These are phyloP conservation scores for Fusarium nisikadoi DNA, from an alignment of 2,329 filamentous ascomycete species.

Conservation along the genomic window DNA sequence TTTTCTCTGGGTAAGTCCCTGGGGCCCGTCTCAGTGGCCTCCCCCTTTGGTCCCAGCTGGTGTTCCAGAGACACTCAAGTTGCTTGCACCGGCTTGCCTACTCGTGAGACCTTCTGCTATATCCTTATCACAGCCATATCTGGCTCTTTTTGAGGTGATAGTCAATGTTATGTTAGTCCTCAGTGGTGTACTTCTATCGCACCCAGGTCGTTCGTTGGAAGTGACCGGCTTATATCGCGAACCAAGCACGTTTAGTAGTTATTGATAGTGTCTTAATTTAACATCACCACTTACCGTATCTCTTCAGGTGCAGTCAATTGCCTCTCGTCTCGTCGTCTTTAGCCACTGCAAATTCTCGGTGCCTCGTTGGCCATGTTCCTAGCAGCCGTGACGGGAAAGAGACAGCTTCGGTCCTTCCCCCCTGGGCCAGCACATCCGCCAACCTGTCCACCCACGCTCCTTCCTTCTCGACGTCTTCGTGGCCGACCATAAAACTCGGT, in stretches of 20 bases:
- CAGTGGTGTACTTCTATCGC: background rate
- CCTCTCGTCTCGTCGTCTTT: background rate
- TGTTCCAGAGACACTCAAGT: background rate
- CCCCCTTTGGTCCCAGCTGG: background rate
- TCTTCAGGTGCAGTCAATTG: background rate
- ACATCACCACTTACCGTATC: background rate
- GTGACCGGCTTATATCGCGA: too few relatives aligned
- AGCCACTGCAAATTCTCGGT: background rate
- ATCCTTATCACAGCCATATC: background rate
- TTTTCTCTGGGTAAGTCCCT: background rate
- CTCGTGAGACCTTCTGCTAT: too few relatives aligned
- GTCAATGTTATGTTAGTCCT: background rate
- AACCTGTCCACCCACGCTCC: background rate
- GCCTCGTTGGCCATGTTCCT: background rate
- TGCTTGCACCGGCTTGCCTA: background rate
- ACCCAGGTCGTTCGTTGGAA: too few relatives aligned
- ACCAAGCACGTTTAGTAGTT: background rate
- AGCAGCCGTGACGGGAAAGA: background rate
- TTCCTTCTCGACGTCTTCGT: background rate
- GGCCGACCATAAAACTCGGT: background rate
- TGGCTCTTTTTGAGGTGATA: rapidly evolving
- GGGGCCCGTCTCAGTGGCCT: background rate
- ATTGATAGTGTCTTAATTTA: background rate
- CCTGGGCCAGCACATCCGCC: background rate
- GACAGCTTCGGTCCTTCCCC: background rate